phyloP scores from a whole-genome alignment of 805 yeast species.

The Starmerella stellata region DNA sequence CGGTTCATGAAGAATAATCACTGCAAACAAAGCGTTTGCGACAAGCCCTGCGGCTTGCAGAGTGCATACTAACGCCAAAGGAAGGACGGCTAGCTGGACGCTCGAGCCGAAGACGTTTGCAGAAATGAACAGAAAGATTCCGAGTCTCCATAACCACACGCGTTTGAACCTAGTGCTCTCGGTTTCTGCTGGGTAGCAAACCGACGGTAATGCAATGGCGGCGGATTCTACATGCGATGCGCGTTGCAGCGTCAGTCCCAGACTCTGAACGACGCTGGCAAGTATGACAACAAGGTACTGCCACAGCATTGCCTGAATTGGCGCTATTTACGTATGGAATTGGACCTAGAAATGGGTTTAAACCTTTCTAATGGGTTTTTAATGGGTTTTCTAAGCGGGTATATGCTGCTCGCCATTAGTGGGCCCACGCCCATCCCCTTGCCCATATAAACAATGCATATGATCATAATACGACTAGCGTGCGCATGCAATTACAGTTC shows the following conservation, averaged over 20 bases:
- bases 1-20: constrained; percentile 46
- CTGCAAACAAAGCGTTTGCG: constrained; percentile 60
- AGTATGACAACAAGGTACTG: constrained; percentile 39
- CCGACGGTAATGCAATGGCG: background rate
- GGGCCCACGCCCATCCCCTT: background rate
- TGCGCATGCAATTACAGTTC: constrained; percentile 1
- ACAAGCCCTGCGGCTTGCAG: constrained; percentile 77
- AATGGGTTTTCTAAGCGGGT: too few species aligned
- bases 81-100: constrained; percentile 68
- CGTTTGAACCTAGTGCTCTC: background rate
- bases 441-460: background rate
- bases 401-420: background rate
- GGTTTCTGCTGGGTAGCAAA: background rate
- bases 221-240: constrained; percentile 38
- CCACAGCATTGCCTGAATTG: constrained; percentile 3
- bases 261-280: constrained; percentile 61
- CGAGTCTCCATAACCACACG: constrained; percentile 44
- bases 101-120: constrained; percentile 67
- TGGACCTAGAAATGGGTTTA: too few species aligned
- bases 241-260: constrained; percentile 68
- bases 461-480: background rate
- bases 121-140: constrained; percentile 48
- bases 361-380: too few species aligned
- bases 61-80: constrained; percentile 62
- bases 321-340: background rate